A percentile compares a stretch with the other conserved stretches of the same genome.
Conservation (phyloP, 306 rosid species). For the barrel medic (Medicago truncatula) region DNA sequence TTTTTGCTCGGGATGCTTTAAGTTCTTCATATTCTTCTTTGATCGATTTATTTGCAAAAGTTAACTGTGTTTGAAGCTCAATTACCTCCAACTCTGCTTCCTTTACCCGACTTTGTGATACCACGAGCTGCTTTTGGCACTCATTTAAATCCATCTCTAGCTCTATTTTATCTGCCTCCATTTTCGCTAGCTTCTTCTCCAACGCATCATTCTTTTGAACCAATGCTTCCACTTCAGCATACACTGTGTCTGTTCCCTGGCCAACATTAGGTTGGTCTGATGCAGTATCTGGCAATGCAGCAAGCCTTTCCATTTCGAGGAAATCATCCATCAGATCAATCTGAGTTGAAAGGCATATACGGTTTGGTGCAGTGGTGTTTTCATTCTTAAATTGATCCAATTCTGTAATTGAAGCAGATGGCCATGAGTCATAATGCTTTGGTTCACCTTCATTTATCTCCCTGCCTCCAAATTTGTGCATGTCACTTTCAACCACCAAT, state of each 20-base stretch:
- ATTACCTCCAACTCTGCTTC: conserved; percentile 52
- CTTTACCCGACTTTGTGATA: conserved; percentile 48
- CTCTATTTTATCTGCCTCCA: conserved; percentile 55
- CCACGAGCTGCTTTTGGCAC: conserved; percentile 54
- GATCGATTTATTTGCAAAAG: conserved; percentile 51
- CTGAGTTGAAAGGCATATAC: conserved; percentile 54
- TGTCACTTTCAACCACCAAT: conserved; percentile 47
- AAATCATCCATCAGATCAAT: conserved; percentile 87
- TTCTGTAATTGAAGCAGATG: conserved; percentile 49
- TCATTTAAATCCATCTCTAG: conserved; percentile 54
- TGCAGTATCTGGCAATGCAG: conserved; percentile 53
- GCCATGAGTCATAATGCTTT: conserved; percentile 45
- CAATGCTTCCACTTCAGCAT: conserved; percentile 57
- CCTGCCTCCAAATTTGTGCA: conserved; percentile 43
- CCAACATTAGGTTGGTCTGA: not conserved
- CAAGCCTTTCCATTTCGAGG: conserved; percentile 89
- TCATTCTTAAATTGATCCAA: conserved; percentile 48
- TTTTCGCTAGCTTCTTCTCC: conserved; percentile 54
- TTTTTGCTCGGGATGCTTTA: conserved; percentile 44
- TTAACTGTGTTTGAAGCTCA: conserved; percentile 60
- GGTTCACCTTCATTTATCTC: conserved; percentile 50
- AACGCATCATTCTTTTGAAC: conserved; percentile 52
- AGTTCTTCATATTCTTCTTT: conserved; percentile 60
- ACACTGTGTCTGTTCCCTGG: conserved; percentile 44
- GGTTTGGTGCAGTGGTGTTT: conserved; percentile 43